Conservation (phyloP, 805 yeast species). For the Wickerhamomyces mucosus region DNA sequence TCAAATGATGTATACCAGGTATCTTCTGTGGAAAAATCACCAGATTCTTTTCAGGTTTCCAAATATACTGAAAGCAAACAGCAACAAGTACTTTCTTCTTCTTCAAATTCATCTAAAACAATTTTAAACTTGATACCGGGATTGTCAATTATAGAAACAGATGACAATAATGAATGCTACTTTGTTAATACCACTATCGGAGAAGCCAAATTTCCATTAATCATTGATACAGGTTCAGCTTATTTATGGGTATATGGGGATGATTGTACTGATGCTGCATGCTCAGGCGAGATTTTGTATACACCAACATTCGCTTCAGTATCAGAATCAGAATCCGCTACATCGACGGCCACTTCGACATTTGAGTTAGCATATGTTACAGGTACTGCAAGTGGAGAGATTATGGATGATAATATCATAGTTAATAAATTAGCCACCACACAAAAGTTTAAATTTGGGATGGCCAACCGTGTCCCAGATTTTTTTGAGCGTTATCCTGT, state of each 20-base stretch:
- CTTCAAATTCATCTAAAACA: slow-evolving; percentile 7
- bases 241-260: slow-evolving; percentile 53
- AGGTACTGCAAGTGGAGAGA: slow-evolving; percentile 42
- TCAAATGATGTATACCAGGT: slow-evolving; percentile 2
- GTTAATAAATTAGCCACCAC: slow-evolving; percentile 25
- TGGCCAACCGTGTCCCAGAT: slow-evolving; percentile 42
- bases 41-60: slow-evolving; percentile 5
- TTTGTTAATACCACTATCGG: slow-evolving; percentile 31
- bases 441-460: slow-evolving; percentile 39
- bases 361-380: slow-evolving; percentile 46
- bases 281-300: slow-evolving; percentile 25
- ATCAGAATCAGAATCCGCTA: slow-evolving; percentile 6
- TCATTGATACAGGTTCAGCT: slow-evolving; percentile 60
- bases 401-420: slow-evolving; percentile 27
- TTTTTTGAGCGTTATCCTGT: slow-evolving; percentile 42
- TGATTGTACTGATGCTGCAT: slow-evolving; percentile 36
- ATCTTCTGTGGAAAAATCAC: slow-evolving; percentile 4
- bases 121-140: slow-evolving; percentile 21
- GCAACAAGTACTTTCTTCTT: background rate
- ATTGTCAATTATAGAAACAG: slow-evolving; percentile 19
- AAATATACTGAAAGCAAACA: slow-evolving; percentile 1
- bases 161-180: slow-evolving; percentile 25
- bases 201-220: slow-evolving; percentile 35
- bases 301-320: slow-evolving; percentile 15
- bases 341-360: slow-evolving; percentile 17